Conservation (phyloP, 2,329 filamentous ascomycete species). For the Xylariaceae sp. region DNA sequence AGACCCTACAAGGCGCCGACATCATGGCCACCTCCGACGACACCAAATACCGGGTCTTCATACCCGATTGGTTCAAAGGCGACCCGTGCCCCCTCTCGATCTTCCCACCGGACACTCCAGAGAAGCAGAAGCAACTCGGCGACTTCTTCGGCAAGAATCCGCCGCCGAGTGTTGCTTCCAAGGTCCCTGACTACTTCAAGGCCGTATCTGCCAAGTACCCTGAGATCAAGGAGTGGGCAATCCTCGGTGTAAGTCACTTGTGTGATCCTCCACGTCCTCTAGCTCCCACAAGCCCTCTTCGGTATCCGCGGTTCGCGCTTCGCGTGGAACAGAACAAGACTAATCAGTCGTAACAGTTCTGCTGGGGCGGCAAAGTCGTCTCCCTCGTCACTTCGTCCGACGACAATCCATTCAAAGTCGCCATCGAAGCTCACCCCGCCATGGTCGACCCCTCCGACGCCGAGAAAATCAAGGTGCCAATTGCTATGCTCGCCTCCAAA, state of each 20-base stretch:
- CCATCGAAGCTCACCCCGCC: slow-evolving; percentile 53
- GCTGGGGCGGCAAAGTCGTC: slow-evolving; percentile 69
- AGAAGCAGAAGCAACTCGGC: slow-evolving; percentile 57
- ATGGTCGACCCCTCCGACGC: slow-evolving; percentile 64
- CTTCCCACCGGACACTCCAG: slow-evolving; percentile 60
- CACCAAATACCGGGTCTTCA: slow-evolving; percentile 77
- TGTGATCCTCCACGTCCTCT: neutral
- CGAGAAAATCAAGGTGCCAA: slow-evolving; percentile 54
- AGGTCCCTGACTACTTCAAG: slow-evolving; percentile 53
- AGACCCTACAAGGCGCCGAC: slow-evolving; percentile 67
- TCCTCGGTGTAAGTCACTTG: slow-evolving; percentile 50
- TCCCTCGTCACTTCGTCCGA: slow-evolving; percentile 46
- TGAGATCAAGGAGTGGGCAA: slow-evolving; percentile 54
- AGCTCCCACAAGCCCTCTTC: neutral
- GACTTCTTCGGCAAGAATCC: slow-evolving; percentile 54
- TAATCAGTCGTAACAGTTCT: slow-evolving; percentile 40
- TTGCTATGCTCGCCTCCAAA: slow-evolving; percentile 60
- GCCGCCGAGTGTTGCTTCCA: slow-evolving; percentile 43
- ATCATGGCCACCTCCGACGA: slow-evolving; percentile 54
- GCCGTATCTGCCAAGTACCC: slow-evolving; percentile 50
- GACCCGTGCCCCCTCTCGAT: slow-evolving; percentile 55
- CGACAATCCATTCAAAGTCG: slow-evolving; percentile 53
- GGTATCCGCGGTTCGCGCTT: neutral
- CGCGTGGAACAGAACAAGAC: no score
- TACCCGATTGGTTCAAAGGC: slow-evolving; percentile 88